Evolutionary conservation across 768 basidiomycete genomes (phyloP), one percentile per base, ranked within the genome.

Genomic region (Boletus barrowsii): DNA sequence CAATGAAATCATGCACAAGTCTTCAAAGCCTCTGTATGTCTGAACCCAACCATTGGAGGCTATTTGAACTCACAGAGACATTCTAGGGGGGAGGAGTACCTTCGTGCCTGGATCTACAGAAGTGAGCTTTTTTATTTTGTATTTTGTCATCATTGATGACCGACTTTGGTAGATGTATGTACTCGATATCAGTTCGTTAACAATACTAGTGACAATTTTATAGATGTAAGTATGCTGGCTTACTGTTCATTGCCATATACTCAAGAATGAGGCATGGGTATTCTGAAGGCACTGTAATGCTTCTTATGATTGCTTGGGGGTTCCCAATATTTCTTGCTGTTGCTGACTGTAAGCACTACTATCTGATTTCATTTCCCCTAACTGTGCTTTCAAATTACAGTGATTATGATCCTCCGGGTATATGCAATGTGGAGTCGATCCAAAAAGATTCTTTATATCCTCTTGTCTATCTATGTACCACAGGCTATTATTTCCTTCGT

Each of bases 401-500:
- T 61, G 5, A 17, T 61, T 14, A 62, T 62, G 59, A 40, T 62
- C 18, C 26, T 62, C 10, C 45, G 58, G 0, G 58, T 61, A 1
- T 60, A 60, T 48, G 43, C 58, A 37, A 50, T 61, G 49, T 61
- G 54, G 50, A 37, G 24, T 15, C 53, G 26, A n/a, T 62, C 53
- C 14, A 62, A 36, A 33, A 11, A 29, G 10, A 42, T 62, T 1
- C 44, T 62, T 13, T 42, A 3, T 8, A 2, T 45, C 42, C 51
- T 62, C 4, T 20, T 55, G 15, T 20, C 32, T 10, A 17, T 62
- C 29, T 62, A 15, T 35, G 13, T 45, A 7, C 26, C 42, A 22
- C 42, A 51, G 15, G 4, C 42, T 10, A 13, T 61, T 4, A 10
- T 47, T 7, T 32, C 36, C 17, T 18, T 55, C 1, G 26, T 55